Percentiles rank a stretch among this genome's conserved stretches.
These are phyloP conservation scores for Chrysochromulina tobinii DNA, from an alignment of 78 protist genomes.

Conservation along the genomic window DNA sequence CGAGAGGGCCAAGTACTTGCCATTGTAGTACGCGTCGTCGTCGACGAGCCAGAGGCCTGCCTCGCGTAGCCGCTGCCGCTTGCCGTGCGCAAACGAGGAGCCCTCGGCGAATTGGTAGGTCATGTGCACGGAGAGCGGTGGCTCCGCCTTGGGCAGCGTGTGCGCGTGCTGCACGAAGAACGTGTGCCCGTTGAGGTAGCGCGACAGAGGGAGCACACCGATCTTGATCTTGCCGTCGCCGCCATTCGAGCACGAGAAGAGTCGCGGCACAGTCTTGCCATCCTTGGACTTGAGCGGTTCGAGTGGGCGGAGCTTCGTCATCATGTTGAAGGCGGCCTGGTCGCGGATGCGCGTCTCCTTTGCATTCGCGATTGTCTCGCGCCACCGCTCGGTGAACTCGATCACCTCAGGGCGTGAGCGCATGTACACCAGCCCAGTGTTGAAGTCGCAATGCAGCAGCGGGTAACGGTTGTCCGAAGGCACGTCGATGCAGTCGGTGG, in stretches of 20 bases:
- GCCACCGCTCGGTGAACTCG: slow-evolving; percentile 2
- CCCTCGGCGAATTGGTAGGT: slow-evolving; percentile 25
- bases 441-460: slow-evolving; percentile 21
- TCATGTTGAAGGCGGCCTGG: slow-evolving; percentile 20
- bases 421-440: slow-evolving; percentile 15
- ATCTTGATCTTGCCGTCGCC: background rate
- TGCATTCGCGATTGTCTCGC: slow-evolving; percentile 8
- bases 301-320: background rate
- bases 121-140: background rate
- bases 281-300: background rate
- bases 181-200: slow-evolving; percentile 22
- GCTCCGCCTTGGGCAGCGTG: background rate
- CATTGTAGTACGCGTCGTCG: background rate
- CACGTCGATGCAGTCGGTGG: slow-evolving; percentile 22
- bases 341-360: background rate
- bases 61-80: slow-evolving; percentile 33
- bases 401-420: background rate
- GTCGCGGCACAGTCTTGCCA: background rate
- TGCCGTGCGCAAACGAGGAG: background rate
- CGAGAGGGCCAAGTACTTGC: background rate
- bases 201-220: background rate
- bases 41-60: background rate
- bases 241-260: background rate
- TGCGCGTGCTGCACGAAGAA: slow-evolving; percentile 30
- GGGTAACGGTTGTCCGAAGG: background rate